Conservation (phyloP, 2,329 filamentous ascomycete species). For the Aureobasidium sp. region DNA sequence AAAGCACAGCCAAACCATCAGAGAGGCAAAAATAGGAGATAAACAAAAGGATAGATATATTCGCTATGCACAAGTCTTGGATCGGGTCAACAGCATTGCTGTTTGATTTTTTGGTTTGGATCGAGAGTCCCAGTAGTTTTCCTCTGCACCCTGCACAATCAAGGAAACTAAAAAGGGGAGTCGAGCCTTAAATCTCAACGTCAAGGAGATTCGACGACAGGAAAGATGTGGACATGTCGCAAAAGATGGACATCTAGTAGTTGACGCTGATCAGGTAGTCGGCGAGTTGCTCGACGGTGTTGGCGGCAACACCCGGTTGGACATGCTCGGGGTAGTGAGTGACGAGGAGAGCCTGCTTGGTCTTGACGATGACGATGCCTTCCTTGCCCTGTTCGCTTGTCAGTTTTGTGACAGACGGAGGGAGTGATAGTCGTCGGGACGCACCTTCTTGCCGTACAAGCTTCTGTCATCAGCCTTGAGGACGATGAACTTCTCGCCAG, state of each 20-base stretch:
- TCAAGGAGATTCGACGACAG: slow-evolving; percentile 5
- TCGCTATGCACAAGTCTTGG: slow-evolving; percentile 15
- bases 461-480: slow-evolving; percentile 69
- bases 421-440: background rate
- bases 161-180: slow-evolving; percentile 6
- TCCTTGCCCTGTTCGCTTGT: slow-evolving; percentile 56
- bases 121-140: background rate
- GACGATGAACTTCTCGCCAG: slow-evolving; percentile 70
- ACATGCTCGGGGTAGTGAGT: slow-evolving; percentile 73
- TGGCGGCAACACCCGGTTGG: slow-evolving; percentile 67
- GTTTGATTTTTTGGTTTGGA: background rate
- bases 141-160: slow-evolving; percentile 13
- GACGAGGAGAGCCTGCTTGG: slow-evolving; percentile 79
- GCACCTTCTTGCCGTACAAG: slow-evolving; percentile 81
- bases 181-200: slow-evolving; percentile 7
- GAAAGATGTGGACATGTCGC: background rate
- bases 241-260: slow-evolving; percentile 52
- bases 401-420: background rate
- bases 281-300: slow-evolving; percentile 73
- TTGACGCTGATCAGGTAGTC: slow-evolving; percentile 76
- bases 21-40: background rate
- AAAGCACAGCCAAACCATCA: background rate
- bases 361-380: slow-evolving; percentile 79
- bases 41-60: slow-evolving; percentile 2
- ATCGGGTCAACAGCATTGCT: slow-evolving; percentile 2